Conservation (phyloP, 2,329 filamentous ascomycete species). For the Fusarium papillatum region DNA sequence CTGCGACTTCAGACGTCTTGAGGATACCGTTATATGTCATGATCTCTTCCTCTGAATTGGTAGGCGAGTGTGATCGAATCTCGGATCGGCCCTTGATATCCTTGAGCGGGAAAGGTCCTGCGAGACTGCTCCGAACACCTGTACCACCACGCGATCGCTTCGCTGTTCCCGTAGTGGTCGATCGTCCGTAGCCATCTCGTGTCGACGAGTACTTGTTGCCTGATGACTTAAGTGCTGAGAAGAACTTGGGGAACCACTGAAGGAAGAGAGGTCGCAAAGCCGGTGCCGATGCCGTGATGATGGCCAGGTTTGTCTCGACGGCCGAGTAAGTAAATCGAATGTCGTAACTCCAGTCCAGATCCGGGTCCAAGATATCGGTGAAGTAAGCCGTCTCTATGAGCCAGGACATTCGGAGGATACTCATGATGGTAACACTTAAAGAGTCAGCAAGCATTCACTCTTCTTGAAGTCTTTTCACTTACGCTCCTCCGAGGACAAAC, state of each 20-base stretch:
- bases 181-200: slow-evolving; percentile 24
- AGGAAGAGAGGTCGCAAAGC: slow-evolving; percentile 51
- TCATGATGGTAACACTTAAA: slow-evolving; percentile 48
- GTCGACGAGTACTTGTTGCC: slow-evolving; percentile 24
- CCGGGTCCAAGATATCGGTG: background rate
- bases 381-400: slow-evolving; percentile 40
- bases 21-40: slow-evolving; percentile 56
- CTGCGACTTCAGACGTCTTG: slow-evolving; percentile 43
- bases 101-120: slow-evolving; percentile 40
- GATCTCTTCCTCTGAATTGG: slow-evolving; percentile 53
- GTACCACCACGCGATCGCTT: slow-evolving; percentile 28
- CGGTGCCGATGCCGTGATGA: slow-evolving; percentile 53
- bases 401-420: slow-evolving; percentile 49
- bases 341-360: slow-evolving; percentile 44
- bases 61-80: slow-evolving; percentile 49
- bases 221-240: slow-evolving; percentile 38
- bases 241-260: slow-evolving; percentile 50
- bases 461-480: slow-evolving; percentile 32
- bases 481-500: slow-evolving; percentile 54
- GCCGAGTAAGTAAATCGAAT: slow-evolving; percentile 50
- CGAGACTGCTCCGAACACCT: slow-evolving; percentile 12
- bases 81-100: slow-evolving; percentile 48
- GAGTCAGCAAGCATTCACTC: background rate
- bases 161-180: background rate
- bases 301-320: slow-evolving; percentile 53